Evolutionary conservation across 352 stramenopile genomes (phyloP), one percentile per base, ranked within the genome.

Genomic region (Hyaloperonospora arabidopsidis): DNA sequence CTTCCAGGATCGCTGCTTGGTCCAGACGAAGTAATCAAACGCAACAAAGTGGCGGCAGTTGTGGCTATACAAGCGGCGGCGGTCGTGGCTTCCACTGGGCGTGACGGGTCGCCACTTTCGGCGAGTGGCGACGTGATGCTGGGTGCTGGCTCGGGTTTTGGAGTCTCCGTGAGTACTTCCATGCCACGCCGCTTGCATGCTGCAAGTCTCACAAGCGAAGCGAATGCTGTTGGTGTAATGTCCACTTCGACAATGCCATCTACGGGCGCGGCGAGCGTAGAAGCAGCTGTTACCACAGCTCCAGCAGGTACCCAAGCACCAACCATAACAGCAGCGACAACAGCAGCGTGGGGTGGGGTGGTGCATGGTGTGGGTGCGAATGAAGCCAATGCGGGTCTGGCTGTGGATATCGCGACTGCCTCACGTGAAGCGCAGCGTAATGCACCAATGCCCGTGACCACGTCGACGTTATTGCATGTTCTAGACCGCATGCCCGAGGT

Each of bases 401-500:
- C 54, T 5, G 45, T 69, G 56, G 64, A 65, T 17, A 45, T 68
- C 21, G 25, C 38, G 13, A 23, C 34, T 22, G 11, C 47, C 7
- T 44, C 21, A 22, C 59, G 12, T 32, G 59, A 64, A 6, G 3
- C 44, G 17, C 56, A 57, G 32, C 60, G 65, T 10, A 63, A 55
- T 48, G 54, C 57, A 12, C 59, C 61, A 0, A 86, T 91, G 63
- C 78, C 78, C 6, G 79, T 89, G 61, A 89, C 77, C 19, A 91
- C 83, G 2, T 87, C 80, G 6, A 85, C 83, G 22, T 51, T 93
- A 40, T 54, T 93, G 22, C 77, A 91, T 44, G 81, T 93, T 17
- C 59, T 93, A 17, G 84, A 93, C 48, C 77, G 80, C 5, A 90
- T 92, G 81, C 84, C 84, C 17, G 81, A 91, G 76, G 90, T 93